These are phyloP conservation scores for Pichia sporocuriosa DNA, from an alignment of 805 yeast species.

Conservation along the genomic window DNA sequence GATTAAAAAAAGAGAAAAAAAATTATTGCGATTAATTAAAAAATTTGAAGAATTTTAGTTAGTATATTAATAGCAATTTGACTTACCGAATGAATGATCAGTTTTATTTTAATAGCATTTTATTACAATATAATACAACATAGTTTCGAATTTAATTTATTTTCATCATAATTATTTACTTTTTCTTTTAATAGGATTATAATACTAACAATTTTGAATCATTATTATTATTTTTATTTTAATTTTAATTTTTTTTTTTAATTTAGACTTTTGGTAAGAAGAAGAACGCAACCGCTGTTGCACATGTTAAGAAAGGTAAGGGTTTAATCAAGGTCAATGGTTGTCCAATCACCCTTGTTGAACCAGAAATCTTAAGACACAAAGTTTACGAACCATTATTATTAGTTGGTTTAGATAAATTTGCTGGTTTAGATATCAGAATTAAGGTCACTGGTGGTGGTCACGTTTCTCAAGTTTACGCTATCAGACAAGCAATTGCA, in stretches of 20 bases:
- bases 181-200: neutral
- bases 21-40: too few species aligned
- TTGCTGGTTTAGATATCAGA: slow-evolving; percentile 97
- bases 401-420: slow-evolving; percentile 97
- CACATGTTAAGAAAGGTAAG: slow-evolving; percentile 98
- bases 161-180: too few species aligned
- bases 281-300: slow-evolving; percentile 99
- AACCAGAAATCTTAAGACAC: slow-evolving; percentile 98
- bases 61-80: too few species aligned
- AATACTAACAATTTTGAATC: slow-evolving; percentile 25
- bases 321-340: slow-evolving; percentile 99
- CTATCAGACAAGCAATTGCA: slow-evolving; percentile 99
- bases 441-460: slow-evolving; percentile 99
- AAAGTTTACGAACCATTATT: slow-evolving; percentile 99
- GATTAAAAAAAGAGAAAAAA: too few species aligned
- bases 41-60: too few species aligned
- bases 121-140: too few species aligned
- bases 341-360: slow-evolving; percentile 96
- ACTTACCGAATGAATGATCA: too few species aligned
- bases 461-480: slow-evolving; percentile 99
- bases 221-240: neutral
- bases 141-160: too few species aligned
- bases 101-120: too few species aligned
- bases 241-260: slow-evolving; percentile 15
- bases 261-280: slow-evolving; percentile 97